Evolutionary conservation across 2,329 filamentous ascomycete genomes (phyloP).

Genomic region (Pseudodiploospora longispora): DNA sequence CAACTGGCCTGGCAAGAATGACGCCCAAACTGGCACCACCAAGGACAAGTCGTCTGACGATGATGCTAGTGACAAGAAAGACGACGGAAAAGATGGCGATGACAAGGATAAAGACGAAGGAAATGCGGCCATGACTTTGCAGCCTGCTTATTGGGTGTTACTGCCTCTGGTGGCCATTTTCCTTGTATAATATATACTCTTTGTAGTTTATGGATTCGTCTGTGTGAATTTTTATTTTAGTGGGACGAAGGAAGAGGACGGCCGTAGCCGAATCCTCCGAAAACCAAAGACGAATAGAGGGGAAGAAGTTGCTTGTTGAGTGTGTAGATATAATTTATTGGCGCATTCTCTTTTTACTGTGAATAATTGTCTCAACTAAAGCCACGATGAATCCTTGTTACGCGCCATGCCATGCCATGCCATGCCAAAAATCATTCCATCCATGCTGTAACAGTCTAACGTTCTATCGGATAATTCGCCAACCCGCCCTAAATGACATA

Average conservation of each 20-base stretch:
- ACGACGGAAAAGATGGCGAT: constrained; percentile 2
- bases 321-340: constrained; percentile 8
- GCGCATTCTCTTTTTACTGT: constrained; percentile 6
- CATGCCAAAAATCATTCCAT: no score
- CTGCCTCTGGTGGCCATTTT: constrained; percentile 27
- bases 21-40: constrained; percentile 23
- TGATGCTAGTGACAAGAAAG: constrained; percentile 12
- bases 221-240: not conserved
- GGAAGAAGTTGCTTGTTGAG: constrained; percentile 7
- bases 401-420: no score
- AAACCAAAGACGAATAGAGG: not conserved
- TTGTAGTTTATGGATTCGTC: constrained; percentile 1
- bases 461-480: no score
- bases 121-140: constrained; percentile 19
- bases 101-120: constrained; percentile 15
- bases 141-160: constrained; percentile 25
- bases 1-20: constrained; percentile 39
- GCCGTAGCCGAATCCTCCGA: no score
- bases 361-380: not conserved
- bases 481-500: no score
- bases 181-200: constrained; percentile 19
- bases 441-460: no score
- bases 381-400: not conserved
- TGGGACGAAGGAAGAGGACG: not conserved
- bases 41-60: constrained; percentile 9